Conservation (phyloP, 441 rosid genomes). For the Isatis lusitanica region DNA sequence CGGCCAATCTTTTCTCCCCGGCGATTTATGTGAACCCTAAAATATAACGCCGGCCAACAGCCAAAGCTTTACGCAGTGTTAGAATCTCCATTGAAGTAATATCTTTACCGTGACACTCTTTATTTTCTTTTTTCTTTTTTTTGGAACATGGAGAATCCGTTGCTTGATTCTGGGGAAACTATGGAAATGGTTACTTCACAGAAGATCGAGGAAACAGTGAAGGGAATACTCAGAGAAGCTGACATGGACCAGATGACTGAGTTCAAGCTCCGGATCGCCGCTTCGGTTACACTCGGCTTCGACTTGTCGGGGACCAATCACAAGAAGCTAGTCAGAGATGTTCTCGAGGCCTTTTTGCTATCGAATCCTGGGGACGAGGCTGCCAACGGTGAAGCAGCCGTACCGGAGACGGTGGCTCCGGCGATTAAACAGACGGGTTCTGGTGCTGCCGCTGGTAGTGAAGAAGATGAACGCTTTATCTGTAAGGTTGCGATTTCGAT, state of each 20-base stretch:
- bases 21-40: conserved; percentile 27
- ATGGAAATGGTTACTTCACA: conserved; percentile 43
- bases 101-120: not conserved
- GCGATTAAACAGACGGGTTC: conserved; percentile 18
- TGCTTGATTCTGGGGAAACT: conserved; percentile 12
- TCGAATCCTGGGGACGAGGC: conserved; percentile 33
- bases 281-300: conserved; percentile 56
- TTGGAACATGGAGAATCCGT: not conserved
- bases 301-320: conserved; percentile 46
- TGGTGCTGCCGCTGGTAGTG: not conserved
- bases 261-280: conserved; percentile 62
- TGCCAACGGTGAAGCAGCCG: conserved; percentile 18
- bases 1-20: not conserved
- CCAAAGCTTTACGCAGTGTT: not conserved
- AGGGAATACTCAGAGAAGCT: conserved; percentile 49
- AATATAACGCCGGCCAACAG: not conserved
- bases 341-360: conserved; percentile 66
- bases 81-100: not conserved
- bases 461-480: conserved; percentile 50
- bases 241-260: conserved; percentile 70
- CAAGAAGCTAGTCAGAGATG: conserved; percentile 55
- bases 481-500: conserved; percentile 51
- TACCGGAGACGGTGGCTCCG: conserved; percentile 11
- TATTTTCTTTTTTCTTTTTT: not conserved
- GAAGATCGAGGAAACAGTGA: conserved; percentile 60